A percentile compares a stretch with the other conserved stretches of the same genome.
Conservation (phyloP, 75 land plant genomes). For the Sequoiadendron giganteum region DNA sequence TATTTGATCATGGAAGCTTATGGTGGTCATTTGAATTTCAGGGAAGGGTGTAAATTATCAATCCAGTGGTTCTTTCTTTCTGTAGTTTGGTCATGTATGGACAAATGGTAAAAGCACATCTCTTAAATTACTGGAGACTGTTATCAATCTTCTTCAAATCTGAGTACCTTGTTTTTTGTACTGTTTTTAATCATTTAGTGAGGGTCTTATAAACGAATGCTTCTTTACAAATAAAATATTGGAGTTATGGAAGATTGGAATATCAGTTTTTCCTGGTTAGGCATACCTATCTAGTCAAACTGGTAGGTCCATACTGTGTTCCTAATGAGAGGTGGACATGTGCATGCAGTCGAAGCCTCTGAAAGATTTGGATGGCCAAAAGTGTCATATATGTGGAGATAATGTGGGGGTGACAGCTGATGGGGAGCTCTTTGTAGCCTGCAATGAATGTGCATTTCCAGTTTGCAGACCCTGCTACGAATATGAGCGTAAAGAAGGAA, state of each 20-base stretch:
- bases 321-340: not conserved
- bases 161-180: not conserved
- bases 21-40: not conserved
- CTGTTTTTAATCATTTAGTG: not conserved
- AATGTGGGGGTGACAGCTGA: constrained; percentile 67
- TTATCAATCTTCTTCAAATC: not conserved
- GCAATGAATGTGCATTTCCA: constrained; percentile 91
- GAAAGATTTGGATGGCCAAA: constrained; percentile 55
- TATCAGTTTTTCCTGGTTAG: not conserved
- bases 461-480: constrained; percentile 94
- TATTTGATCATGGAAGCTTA: too few relatives aligned
- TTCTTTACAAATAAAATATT: not conserved
- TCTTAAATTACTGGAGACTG: not conserved
- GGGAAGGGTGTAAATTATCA: not conserved
- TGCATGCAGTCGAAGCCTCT: constrained; percentile 63
- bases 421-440: constrained; percentile 87
- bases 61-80: not conserved
- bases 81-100: not conserved
- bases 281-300: not conserved
- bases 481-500: constrained; percentile 91
- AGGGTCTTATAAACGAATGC: not conserved
- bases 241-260: not conserved
- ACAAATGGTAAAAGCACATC: not conserved
- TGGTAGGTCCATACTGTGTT: not conserved
- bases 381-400: constrained; percentile 89